Base-by-base conservation (phyloP, 805 yeast genomes). In the Ogataea saltuana region DNA sequence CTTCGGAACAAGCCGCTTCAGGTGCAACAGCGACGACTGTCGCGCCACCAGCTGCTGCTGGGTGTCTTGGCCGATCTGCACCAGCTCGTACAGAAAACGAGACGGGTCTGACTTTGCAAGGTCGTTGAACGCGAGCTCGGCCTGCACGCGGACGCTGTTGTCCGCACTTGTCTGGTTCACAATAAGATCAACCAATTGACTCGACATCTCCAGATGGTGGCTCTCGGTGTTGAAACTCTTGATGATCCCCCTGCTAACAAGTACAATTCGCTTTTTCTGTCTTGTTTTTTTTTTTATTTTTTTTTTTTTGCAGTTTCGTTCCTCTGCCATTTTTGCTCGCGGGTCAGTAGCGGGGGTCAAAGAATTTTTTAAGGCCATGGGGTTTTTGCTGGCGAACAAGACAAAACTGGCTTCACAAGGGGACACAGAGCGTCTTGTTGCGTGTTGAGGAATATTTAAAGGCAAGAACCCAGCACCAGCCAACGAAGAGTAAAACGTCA, bases 1-100 rank as follows among this genome's bases (percentile, higher is more conserved):
- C 52, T 72, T 67, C 0, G 89, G 85, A 1, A 87, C 83, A 13
- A 83, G 60, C 41, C 85, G 71, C 55, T 85, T 83, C 51, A 87
- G 60, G 48, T 85, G 81, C 25, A 88, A 65, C 29, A 89, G 61
- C 12, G 85, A 75, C 32, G 85, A 71, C 60, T 85, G 95, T 52
- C 85, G 69, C 0, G 71, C 45, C 4, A 73, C 61, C 2, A 72
- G 39, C 0, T 68, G 61, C 1, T 55, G 19, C 3, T 50, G 20
- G 1, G 50, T 36, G 40, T 67, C 53, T 1, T 61, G 19, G 0
- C 82, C 76, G 17, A 77, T 58, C 33, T 64, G 56, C 13, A 75
- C 65, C 26, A 85, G 66, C 1, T 64, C 58, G 17, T 54, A 58
- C 7, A 79, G 68, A 1, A 74, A 65, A 3, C 56, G 54, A 2